Percentiles rank a stretch among this genome's conserved stretches.
Evolutionary conservation across 192 early-diverging fungal species (phyloP).

Genomic region (Borealophlyctis nickersoniae): DNA sequence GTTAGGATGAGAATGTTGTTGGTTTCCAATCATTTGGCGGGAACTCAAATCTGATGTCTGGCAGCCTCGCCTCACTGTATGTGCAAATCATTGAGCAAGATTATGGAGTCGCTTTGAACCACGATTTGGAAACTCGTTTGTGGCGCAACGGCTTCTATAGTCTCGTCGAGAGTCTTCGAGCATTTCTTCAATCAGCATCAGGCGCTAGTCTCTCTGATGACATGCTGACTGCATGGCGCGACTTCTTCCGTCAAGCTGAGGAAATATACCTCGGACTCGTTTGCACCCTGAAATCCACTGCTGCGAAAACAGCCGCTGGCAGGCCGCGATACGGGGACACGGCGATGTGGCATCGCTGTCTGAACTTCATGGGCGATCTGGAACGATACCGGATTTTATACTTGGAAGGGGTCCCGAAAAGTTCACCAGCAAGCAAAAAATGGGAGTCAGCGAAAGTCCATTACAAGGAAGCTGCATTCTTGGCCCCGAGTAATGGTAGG

Average conservation of each 20-base stretch:
- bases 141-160: constrained; percentile 35
- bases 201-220: neutral
- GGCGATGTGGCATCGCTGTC: constrained; percentile 21
- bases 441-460: constrained; percentile 21
- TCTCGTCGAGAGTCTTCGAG: constrained; percentile 22
- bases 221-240: constrained; percentile 12
- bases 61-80: too few relatives aligned
- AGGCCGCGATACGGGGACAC: constrained; percentile 1
- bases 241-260: constrained; percentile 20
- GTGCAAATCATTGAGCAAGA: constrained; percentile 10
- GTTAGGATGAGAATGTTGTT: too few relatives aligned
- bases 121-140: constrained; percentile 34
- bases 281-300: neutral
- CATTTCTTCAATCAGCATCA: neutral
- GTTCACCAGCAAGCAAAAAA: constrained; percentile 5
- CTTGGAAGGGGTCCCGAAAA: neutral
- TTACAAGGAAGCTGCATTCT: constrained; percentile 30
- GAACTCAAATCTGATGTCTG: too few relatives aligned
- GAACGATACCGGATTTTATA: constrained; percentile 28
- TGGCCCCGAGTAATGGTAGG: constrained; percentile 31
- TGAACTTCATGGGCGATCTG: constrained; percentile 38
- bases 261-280: constrained; percentile 18
- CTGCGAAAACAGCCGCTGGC: neutral
- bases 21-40: too few relatives aligned
- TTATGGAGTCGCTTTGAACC: constrained; percentile 19